Evolutionary conservation across 306 rosid genomes (phyloP).

Genomic region (Quercus agrifolia): DNA sequence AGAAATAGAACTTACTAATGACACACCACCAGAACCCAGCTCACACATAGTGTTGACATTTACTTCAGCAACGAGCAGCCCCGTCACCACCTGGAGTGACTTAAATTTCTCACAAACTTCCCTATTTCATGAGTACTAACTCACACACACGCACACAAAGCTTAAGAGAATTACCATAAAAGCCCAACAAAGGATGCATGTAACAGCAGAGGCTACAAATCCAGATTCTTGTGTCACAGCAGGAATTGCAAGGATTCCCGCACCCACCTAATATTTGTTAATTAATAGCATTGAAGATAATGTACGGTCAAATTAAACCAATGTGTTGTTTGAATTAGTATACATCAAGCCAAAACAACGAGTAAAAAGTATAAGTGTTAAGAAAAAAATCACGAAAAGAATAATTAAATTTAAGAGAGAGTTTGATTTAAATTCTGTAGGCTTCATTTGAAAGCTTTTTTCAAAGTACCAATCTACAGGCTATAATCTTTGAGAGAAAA

Average conservation of each 20-base stretch:
- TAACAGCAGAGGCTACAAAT: constrained; percentile 65
- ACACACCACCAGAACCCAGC: constrained; percentile 77
- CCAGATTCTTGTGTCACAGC: constrained; percentile 82
- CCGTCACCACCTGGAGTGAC: constrained; percentile 65
- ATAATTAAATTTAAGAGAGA: not conserved
- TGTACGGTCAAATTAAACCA: not conserved
- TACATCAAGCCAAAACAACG: not conserved
- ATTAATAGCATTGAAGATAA: constrained; percentile 23
- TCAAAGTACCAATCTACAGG: too few species aligned
- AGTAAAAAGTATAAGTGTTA: not conserved
- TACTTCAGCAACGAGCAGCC: constrained; percentile 76
- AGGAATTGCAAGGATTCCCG: constrained; percentile 80
- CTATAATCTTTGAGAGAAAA: too few species aligned
- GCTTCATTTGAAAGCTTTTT: too few species aligned
- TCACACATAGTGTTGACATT: constrained; percentile 80
- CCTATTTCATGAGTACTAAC: not conserved
- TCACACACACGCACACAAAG: not conserved
- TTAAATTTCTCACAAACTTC: not conserved
- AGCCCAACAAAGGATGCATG: constrained; percentile 60
- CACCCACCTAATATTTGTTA: constrained; percentile 52
- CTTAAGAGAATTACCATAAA: constrained; percentile 52
- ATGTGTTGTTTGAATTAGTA: not conserved
- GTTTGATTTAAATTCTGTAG: too few species aligned
- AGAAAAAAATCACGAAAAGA: not conserved
- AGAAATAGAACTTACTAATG: constrained; percentile 46